Percentiles rank a stretch among this genome's conserved stretches.
phyloP scores from a whole-genome alignment of 2,329 filamentous ascomycete genomes.

The Alternaria sp. region DNA sequence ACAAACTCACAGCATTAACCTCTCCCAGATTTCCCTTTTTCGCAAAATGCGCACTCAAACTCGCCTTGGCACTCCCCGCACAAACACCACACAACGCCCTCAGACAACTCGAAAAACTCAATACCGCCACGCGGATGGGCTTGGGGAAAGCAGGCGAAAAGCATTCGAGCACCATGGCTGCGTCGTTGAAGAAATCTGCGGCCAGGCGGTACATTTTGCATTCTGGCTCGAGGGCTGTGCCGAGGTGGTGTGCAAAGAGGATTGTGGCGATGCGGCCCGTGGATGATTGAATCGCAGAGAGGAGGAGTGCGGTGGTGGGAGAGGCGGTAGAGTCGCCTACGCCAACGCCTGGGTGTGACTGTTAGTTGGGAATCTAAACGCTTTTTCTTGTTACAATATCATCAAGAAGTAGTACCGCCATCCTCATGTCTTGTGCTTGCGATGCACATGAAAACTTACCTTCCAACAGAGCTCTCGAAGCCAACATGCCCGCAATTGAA shows the following conservation, averaged over 20 bases:
- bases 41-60: constrained; percentile 90
- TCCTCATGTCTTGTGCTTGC: constrained; percentile 1
- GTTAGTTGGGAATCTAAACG: neutral
- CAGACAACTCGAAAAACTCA: constrained; percentile 66
- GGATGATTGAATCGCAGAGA: constrained; percentile 83
- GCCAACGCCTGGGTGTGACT: constrained; percentile 68
- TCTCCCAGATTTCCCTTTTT: constrained; percentile 86
- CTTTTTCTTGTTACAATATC: neutral
- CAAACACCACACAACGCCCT: constrained; percentile 85
- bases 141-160: constrained; percentile 77
- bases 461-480: constrained; percentile 83
- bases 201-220: constrained; percentile 89
- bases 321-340: constrained; percentile 82
- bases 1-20: constrained; percentile 75
- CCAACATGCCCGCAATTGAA: constrained; percentile 79
- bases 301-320: constrained; percentile 79
- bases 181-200: constrained; percentile 88
- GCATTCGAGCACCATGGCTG: constrained; percentile 84
- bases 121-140: constrained; percentile 62
- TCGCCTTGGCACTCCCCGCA: constrained; percentile 88
- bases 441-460: constrained; percentile 51
- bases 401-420: neutral
- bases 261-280: constrained; percentile 85
- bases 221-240: constrained; percentile 84
- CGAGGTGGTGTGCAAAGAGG: constrained; percentile 81